A percentile compares a stretch with the other conserved stretches of the same genome.
Evolutionary conservation across 805 yeast species (phyloP).

Genomic region (Hanseniaspora occidentalis): DNA sequence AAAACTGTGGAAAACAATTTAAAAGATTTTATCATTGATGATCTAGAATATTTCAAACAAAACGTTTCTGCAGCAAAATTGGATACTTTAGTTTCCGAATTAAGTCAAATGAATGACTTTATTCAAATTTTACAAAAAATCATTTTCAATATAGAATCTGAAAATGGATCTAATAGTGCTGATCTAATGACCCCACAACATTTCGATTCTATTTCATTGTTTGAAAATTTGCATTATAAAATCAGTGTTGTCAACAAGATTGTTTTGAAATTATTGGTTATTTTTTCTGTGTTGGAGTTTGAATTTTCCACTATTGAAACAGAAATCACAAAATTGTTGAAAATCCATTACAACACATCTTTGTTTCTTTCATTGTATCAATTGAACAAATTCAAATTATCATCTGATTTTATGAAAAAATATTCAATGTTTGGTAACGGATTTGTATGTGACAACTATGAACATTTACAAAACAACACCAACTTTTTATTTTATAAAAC

Average conservation of each 20-base stretch:
- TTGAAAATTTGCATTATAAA: constrained; percentile 20
- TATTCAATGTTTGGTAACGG: constrained; percentile 18
- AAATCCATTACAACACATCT: constrained; percentile 17
- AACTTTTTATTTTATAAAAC: constrained; percentile 9
- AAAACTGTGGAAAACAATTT: constrained; percentile 25
- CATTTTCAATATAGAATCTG: constrained; percentile 18
- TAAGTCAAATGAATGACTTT: constrained; percentile 28
- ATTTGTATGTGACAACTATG: constrained; percentile 14
- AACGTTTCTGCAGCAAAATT: constrained; percentile 29
- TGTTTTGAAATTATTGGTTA: constrained; percentile 22
- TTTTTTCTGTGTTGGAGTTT: constrained; percentile 28
- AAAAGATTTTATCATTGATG: constrained; percentile 22
- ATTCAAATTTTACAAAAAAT: constrained; percentile 28
- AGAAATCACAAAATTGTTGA: constrained; percentile 14
- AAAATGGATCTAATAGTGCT: not conserved
- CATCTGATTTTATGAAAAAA: constrained; percentile 11
- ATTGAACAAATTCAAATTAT: constrained; percentile 14
- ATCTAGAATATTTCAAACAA: constrained; percentile 26
- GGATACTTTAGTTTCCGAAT: constrained; percentile 27
- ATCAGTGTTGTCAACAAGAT: constrained; percentile 21
- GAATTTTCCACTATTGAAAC: constrained; percentile 18
- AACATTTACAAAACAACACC: constrained; percentile 14
- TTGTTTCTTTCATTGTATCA: constrained; percentile 16
- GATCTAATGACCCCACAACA: constrained; percentile 15
- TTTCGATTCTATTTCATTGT: constrained; percentile 13